Conservation (phyloP, 1,139 yeast species). For the Groenewaldozyma sp. region DNA sequence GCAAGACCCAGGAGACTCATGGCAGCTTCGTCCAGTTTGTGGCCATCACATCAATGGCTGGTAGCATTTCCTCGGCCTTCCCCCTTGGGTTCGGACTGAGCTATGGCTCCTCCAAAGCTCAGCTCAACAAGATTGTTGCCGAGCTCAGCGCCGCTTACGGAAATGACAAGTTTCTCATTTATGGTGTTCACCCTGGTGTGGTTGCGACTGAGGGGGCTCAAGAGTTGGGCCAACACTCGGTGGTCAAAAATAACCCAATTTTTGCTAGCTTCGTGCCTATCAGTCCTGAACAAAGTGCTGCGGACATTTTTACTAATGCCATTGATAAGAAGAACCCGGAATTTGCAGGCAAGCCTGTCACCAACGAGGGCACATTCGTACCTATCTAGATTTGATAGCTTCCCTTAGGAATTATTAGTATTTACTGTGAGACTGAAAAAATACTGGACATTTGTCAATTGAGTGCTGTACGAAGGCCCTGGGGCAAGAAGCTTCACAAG, state of each 20-base stretch:
- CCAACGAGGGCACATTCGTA: neutral
- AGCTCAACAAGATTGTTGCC: constrained; percentile 8
- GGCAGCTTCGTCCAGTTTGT: constrained; percentile 4
- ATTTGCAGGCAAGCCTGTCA: neutral
- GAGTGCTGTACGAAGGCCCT: no score
- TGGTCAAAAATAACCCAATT: no score
- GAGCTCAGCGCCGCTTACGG: constrained; percentile 3
- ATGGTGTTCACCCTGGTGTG: constrained; percentile 7
- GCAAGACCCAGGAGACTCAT: neutral
- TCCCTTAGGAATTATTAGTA: no score
- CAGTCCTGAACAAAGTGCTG: neutral
- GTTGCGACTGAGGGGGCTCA: constrained; percentile 5
- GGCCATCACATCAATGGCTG: constrained; percentile 6
- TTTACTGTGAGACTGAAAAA: no score
- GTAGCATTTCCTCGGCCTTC: constrained; percentile 3
- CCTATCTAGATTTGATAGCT: no score
- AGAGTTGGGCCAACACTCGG: neutral
- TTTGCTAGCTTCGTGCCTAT: neutral
- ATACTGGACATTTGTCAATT: no score
- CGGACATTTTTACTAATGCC: neutral
- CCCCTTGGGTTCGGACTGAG: constrained; percentile 4
- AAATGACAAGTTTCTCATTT: neutral
- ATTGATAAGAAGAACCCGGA: neutral
- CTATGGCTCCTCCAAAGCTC: constrained; percentile 10
- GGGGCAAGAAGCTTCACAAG: no score